Conservation (phyloP, 208 protist species). For the Porcisia hertigi region DNA sequence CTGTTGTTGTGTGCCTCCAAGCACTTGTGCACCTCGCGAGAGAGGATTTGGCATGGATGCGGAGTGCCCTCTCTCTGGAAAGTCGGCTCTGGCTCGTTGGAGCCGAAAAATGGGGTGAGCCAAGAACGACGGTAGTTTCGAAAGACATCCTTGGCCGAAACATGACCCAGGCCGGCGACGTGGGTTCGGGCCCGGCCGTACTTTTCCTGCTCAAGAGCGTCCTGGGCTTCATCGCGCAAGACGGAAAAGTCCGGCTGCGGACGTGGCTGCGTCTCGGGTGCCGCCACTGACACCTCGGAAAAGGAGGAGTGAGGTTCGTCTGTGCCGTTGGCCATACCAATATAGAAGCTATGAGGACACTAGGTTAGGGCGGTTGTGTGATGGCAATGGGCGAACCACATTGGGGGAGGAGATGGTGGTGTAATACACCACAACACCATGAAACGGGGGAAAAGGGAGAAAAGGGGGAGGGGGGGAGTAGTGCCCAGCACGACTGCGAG, state of each 20-base stretch:
- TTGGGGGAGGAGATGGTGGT: background rate
- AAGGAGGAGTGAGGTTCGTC: slow-evolving; percentile 5
- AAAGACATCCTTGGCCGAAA: slow-evolving; percentile 36
- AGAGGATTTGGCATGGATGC: slow-evolving; percentile 71
- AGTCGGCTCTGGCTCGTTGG: slow-evolving; percentile 60
- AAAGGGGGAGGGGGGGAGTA: too few species aligned
- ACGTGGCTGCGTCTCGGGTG: background rate
- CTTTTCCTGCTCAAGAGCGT: slow-evolving; percentile 21
- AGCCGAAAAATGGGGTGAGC: slow-evolving; percentile 79
- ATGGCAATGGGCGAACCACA: background rate
- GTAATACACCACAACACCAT: too few species aligned
- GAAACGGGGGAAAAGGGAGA: too few species aligned
- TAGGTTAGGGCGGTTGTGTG: background rate
- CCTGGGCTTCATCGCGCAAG: slow-evolving; percentile 15
- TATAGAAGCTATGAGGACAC: background rate
- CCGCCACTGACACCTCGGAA: background rate
- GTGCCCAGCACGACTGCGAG: too few species aligned
- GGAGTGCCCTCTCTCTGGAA: slow-evolving; percentile 18
- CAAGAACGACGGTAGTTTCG: slow-evolving; percentile 53
- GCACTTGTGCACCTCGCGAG: slow-evolving; percentile 65
- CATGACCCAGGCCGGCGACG: slow-evolving; percentile 20
- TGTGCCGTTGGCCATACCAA: slow-evolving; percentile 14
- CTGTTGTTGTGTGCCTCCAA: slow-evolving; percentile 60
- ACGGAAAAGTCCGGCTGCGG: background rate
- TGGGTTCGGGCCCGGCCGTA: slow-evolving; percentile 35